Evolutionary conservation across 2,329 filamentous ascomycete species (phyloP), one percentile per base, ranked within the genome.

Genomic region (Coleophoma cylindrospora): DNA sequence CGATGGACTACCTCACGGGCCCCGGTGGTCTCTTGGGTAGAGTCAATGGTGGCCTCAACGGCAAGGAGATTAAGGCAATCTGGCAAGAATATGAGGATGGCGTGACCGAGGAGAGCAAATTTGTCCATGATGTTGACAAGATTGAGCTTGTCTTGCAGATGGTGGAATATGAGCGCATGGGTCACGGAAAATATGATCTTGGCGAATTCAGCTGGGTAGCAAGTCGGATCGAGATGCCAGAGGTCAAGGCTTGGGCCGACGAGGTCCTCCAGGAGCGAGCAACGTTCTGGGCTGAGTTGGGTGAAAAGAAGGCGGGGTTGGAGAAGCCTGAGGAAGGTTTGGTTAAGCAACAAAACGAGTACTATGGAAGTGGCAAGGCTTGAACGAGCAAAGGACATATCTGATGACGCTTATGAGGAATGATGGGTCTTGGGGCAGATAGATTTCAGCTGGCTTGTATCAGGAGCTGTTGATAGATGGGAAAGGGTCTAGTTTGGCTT

Each of bases 101-200:
- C 15, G 64, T 85, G 71, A 97, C 94, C 9, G 72, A 85, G 13
- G 92, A 99, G 66, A 89, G 87, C 59, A 77, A 84, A 54, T 97
- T 92, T 56, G 94, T 99, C 40, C 94, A 99, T 67, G 94, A 99
- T 67, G 82, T 99, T 52, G 94, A 99, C 71, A 97, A 97, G 83
- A 84, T 99, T 68, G 94, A 99, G 73, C 74, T 99, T 57, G 71
- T 99, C 54, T 73, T 95, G 64, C 94, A 99, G 74, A 96, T 96
- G 88, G 74, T 95, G 32, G 94, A 99, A 69, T 99, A 99, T 64
- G 94, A 99, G 79, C 85, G 87, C 61, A 72, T 77, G 12, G 75
- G 81, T 45, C 70, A 83, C 49, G 81, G 81, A 27, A 70, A 73
- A 55, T 68, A 90, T 37, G 90, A 97, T 67, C 72, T 99, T 46